phyloP scores from a whole-genome alignment of 2,329 filamentous ascomycete species.

The Cercospora citrullina region DNA sequence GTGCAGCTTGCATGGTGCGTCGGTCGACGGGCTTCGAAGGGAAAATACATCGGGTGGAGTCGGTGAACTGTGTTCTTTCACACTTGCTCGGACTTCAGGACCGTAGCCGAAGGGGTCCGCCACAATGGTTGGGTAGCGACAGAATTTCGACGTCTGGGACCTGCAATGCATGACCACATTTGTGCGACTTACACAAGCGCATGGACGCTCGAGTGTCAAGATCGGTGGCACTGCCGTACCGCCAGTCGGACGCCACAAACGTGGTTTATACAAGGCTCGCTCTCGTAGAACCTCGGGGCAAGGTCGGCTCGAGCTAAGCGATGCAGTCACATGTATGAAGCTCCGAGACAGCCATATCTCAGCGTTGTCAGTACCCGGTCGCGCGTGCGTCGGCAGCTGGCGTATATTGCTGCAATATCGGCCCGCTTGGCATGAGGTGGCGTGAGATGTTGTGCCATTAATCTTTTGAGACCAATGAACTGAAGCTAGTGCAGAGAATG shows the following conservation, averaged over 20 bases:
- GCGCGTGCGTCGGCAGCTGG: background rate
- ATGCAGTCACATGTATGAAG: background rate
- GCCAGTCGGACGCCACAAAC: slow-evolving; percentile 22
- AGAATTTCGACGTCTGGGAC: background rate
- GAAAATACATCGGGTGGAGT: background rate
- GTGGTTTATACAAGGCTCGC: slow-evolving; percentile 18
- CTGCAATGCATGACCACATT: slow-evolving; percentile 8
- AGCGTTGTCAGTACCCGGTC: background rate
- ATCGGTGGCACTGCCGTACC: slow-evolving; percentile 9
- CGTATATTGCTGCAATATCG: background rate
- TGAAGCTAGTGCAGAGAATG: background rate
- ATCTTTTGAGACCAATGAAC: background rate
- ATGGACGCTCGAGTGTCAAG: background rate
- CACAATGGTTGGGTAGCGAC: slow-evolving; percentile 3
- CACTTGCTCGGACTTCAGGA: slow-evolving; percentile 13
- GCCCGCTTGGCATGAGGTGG: background rate
- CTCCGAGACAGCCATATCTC: background rate
- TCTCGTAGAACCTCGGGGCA: slow-evolving; percentile 9
- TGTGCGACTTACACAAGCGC: slow-evolving; percentile 3
- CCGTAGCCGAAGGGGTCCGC: slow-evolving; percentile 11
- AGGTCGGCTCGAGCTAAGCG: background rate
- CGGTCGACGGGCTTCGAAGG: background rate
- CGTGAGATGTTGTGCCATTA: background rate
- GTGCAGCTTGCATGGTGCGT: slow-evolving; percentile 1
- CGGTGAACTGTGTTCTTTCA: background rate